Evolutionary conservation across 257 asterid species (phyloP), one percentile per base, ranked within the genome.

Genomic region (Jaltomata sinuosa): DNA sequence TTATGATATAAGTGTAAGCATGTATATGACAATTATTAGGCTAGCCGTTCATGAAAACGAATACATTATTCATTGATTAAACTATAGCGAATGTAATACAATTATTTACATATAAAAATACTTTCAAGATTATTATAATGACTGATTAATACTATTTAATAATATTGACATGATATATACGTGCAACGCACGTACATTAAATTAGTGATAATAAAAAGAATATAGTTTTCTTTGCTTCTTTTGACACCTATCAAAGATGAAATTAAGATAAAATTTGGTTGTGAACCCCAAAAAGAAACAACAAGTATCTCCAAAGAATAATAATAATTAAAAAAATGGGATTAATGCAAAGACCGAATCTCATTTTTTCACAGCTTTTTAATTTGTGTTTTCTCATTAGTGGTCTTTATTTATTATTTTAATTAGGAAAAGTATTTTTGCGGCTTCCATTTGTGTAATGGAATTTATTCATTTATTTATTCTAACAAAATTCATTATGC

Each of bases 221-320:
- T 50, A 50, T 19, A 59, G 29, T 83, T 67, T 83, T 77, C 32
- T 47, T 50, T 4, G 54, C 84, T 81, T 59, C 81, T 71, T 40
- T 11, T 69, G 85, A 87, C 87, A 87, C 69, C 84, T 71, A 87
- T 65, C 45, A 72, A 0, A 22, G 54, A 84, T 81, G 49, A 72
- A 25, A 19, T 38, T 22, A 77, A 80, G 50, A 29, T 36, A 74
- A 71, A 84, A 53, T 16, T 47, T 21, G 1, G 27, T 18, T 77
- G 12, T 77, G 62, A 77, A 77, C 81, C 81, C 81, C 18, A 19
- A 77, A 76, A 77, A 77, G 50, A 25, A 74, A 19, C 34, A 87
- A 82, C 19, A 76, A 61, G 80, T n/a, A 74, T 76, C 81, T 76
- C 53, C 62, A 61, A 78, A 16, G 22, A 47, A 49, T 22, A 49